These are phyloP conservation scores for Marchantia paleacea DNA, from an alignment of 225 moss, liverwort and hornwort genomes.

Conservation along the genomic window DNA sequence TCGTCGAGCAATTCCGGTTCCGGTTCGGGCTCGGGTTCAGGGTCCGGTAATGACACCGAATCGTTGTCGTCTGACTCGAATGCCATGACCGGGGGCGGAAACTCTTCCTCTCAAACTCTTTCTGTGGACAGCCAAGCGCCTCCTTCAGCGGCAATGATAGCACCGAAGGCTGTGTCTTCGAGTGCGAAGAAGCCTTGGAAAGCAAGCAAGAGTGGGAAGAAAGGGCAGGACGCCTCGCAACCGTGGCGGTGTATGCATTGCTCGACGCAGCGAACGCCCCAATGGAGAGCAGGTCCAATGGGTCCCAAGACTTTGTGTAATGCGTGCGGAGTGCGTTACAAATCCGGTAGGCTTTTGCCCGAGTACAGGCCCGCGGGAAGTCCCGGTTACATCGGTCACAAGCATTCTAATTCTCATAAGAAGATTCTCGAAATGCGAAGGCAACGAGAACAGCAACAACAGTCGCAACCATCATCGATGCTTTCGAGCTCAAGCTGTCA, in stretches of 20 bases:
- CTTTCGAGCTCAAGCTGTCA: slow-evolving; percentile 25
- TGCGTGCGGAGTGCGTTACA: slow-evolving; percentile 95
- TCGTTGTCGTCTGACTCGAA: slow-evolving; percentile 44
- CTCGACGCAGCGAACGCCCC: slow-evolving; percentile 90
- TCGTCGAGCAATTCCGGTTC: slow-evolving; percentile 14
- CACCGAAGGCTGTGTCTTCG: slow-evolving; percentile 43
- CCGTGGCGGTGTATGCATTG: slow-evolving; percentile 94
- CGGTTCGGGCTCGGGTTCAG: slow-evolving; percentile 3
- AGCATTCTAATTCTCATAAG: slow-evolving; percentile 98
- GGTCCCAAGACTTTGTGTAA: slow-evolving; percentile 96
- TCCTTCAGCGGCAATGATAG: slow-evolving; percentile 25
- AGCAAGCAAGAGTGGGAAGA: slow-evolving; percentile 55
- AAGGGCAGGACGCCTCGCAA: slow-evolving; percentile 60
- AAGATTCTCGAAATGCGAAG: slow-evolving; percentile 95
- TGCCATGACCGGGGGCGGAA: slow-evolving; percentile 26
- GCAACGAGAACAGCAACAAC: slow-evolving; percentile 55
- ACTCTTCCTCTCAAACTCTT: slow-evolving; percentile 25
- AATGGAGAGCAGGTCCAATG: slow-evolving; percentile 98
- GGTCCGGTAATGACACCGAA: slow-evolving; percentile 38
- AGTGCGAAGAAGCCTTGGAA: slow-evolving; percentile 35
- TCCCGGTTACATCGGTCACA: slow-evolving; percentile 76
- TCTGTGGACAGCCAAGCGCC: slow-evolving; percentile 42
- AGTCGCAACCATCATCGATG: slow-evolving; percentile 22
- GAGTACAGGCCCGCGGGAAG: slow-evolving; percentile 96
- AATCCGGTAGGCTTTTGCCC: slow-evolving; percentile 83